phyloP scores from a whole-genome alignment of 345 rosid species.

The Salix purpurea region DNA sequence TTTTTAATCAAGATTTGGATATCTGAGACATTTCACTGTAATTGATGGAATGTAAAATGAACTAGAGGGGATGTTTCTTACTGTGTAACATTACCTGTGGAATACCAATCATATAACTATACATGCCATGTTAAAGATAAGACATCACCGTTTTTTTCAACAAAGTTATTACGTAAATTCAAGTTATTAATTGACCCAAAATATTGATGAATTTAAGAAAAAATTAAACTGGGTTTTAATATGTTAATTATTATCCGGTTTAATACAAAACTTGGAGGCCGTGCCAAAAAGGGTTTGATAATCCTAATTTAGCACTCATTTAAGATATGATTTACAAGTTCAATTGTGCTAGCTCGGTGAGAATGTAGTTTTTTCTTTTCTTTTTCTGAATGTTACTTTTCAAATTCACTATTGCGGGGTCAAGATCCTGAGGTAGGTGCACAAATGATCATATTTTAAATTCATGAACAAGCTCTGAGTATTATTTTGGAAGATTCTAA shows the following conservation, averaged over 20 bases:
- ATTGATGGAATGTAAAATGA: conserved; percentile 19
- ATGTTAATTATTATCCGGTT: no score
- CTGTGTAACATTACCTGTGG: conserved; percentile 17
- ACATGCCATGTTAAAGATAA: background rate
- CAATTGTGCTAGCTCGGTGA: background rate
- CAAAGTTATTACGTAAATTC: background rate
- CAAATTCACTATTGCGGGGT: conserved; percentile 21
- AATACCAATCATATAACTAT: background rate
- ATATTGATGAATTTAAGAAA: no score
- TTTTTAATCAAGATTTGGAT: background rate
- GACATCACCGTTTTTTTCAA: background rate
- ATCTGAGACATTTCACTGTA: conserved; percentile 1
- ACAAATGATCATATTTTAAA: background rate
- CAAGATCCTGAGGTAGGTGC: background rate
- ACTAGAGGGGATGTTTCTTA: conserved; percentile 13
- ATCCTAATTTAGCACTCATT: no score
- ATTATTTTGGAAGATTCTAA: conserved; percentile 21
- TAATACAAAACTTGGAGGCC: no score
- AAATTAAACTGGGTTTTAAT: no score
- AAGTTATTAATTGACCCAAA: no score
- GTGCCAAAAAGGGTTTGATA: no score
- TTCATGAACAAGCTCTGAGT: background rate
- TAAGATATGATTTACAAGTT: background rate
- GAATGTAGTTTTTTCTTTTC: background rate
- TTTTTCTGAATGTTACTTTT: background rate